Conservation (phyloP, 2,329 filamentous ascomycete genomes). For the Microsporum canis region DNA sequence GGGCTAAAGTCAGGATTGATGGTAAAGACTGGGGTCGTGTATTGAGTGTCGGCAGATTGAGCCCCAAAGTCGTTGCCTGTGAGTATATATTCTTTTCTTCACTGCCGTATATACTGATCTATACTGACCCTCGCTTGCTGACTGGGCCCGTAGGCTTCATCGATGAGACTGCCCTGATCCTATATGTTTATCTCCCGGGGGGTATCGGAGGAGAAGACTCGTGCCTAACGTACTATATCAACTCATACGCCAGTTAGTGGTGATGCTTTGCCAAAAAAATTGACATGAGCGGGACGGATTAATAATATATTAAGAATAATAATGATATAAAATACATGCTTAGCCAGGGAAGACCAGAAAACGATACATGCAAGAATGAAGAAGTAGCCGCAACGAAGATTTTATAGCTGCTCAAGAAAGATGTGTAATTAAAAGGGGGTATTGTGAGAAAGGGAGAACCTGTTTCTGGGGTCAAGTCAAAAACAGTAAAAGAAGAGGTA, state of each 20-base stretch:
- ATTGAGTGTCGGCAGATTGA: constrained; percentile 80
- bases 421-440: neutral
- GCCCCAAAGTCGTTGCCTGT: constrained; percentile 88
- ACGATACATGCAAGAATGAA: constrained; percentile 2
- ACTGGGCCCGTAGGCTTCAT: constrained; percentile 29
- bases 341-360: neutral
- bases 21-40: constrained; percentile 90
- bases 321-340: constrained; percentile 6
- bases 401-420: constrained; percentile 1
- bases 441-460: neutral
- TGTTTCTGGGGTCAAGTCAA: neutral
- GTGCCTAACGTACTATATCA: constrained; percentile 39
- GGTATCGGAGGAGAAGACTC: constrained; percentile 34
- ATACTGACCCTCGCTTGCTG: neutral
- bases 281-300: neutral
- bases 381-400: neutral
- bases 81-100: constrained; percentile 21
- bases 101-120: neutral
- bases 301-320: neutral
- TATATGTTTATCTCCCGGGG: constrained; percentile 37
- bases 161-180: constrained; percentile 35
- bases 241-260: constrained; percentile 29
- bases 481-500: neutral
- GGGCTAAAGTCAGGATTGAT: constrained; percentile 84
- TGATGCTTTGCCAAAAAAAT: neutral